Conservation (phyloP, 805 yeast species). For the Zygotorulaspora danielsina region DNA sequence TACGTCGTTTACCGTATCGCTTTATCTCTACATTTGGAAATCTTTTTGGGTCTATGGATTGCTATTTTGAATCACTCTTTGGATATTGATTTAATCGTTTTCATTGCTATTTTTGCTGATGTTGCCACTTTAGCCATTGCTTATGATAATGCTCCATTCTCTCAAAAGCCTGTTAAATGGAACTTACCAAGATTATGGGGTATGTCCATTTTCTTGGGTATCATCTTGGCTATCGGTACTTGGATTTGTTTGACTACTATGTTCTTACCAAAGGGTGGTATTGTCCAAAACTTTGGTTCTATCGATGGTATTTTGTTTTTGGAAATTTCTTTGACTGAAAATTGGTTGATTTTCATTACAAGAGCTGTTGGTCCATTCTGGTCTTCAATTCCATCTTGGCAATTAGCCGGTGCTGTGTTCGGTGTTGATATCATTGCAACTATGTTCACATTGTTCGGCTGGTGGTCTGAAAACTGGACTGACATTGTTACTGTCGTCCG, state of each 20-base stretch:
- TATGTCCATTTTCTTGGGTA: conserved; percentile 85
- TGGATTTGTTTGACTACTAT: conserved; percentile 94
- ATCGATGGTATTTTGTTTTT: conserved; percentile 89
- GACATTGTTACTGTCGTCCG: conserved; percentile 92
- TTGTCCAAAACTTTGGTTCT: conserved; percentile 93
- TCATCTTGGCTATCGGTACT: conserved; percentile 82
- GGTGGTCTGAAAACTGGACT: conserved; percentile 98
- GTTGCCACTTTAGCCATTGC: conserved; percentile 97
- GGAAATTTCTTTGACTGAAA: conserved; percentile 91
- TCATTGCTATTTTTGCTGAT: conserved; percentile 96
- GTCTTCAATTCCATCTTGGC: conserved; percentile 96
- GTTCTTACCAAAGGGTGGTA: conserved; percentile 89
- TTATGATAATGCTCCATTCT: conserved; percentile 94
- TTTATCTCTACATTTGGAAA: conserved; percentile 87
- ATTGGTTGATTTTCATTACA: conserved; percentile 95
- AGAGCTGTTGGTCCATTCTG: conserved; percentile 98
- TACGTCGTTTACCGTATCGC: conserved; percentile 98
- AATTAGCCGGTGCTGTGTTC: conserved; percentile 89
- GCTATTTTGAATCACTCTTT: conserved; percentile 84
- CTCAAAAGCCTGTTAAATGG: conserved; percentile 93
- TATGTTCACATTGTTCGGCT: conserved; percentile 87
- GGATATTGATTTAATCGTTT: conserved; percentile 87
- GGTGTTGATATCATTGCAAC: conserved; percentile 88
- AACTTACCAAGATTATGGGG: conserved; percentile 96
- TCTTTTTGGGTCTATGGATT: conserved; percentile 94